Evolutionary conservation across 2,329 filamentous ascomycete species (phyloP), one percentile per base, ranked within the genome.

Genomic region (Cylindrodendrum hubeiense): DNA sequence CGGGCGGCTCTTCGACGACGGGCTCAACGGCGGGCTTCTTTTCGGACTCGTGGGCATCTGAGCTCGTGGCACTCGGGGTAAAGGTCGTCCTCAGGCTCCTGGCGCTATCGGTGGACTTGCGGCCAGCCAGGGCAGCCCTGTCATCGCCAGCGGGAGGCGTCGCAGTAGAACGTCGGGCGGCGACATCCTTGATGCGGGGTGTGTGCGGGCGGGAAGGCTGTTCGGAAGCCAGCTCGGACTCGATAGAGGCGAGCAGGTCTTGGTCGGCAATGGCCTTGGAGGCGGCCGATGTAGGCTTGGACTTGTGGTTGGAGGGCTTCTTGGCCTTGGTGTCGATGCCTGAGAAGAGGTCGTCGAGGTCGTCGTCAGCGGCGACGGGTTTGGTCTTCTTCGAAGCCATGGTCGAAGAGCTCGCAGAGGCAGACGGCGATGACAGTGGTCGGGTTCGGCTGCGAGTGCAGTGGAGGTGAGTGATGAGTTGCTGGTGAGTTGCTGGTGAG

Each of bases 231-330:
- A 97, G 88, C 76, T 88, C 81, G 72, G 79, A 81, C 78, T 97
- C 93, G 66, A 98, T 88, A 74, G 98, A 95, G 67, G 94, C 94
- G 41, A 98, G 87, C 63, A 95, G 89, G 77, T 97, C 94, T 72
- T 93, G 87, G 74, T 91, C 86, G 72, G 79, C 75, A 75, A 80
- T 80, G 55, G 81, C 75, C 77, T 86, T 87, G 70, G 83, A 79
- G 58, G 83, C 79, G 60, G 85, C 81, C 58, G 86, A 85, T 69
- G 84, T 80, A 67, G 84, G 77, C 75, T 86, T 86, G 72, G 77
- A 65, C 76, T 83, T 84, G 66, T 77, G 56, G 63, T 78, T 79
- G 59, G 78, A 69, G 19, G 82, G 69, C 76, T 89, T 89, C 75
- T 86, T 85, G 66, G 82, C 69, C 60, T 83, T 80, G 67, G 79